Evolutionary conservation across 164 flowering plant species (phyloP), one percentile per base, ranked within the genome.

Genomic region (Tetracentron sinense): DNA sequence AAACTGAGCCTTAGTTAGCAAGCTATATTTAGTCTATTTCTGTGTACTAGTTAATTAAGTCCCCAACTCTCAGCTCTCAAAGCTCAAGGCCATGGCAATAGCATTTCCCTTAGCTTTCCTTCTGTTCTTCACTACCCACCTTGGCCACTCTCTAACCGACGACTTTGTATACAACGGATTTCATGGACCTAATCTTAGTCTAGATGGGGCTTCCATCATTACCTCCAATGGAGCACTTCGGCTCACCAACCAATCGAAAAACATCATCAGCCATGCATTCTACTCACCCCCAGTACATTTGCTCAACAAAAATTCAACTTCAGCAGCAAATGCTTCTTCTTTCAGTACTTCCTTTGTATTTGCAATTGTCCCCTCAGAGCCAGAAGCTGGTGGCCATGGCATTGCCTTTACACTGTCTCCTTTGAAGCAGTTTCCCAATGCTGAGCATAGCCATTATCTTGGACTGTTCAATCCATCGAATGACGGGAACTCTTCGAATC

Each of bases 371-470:
- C n/a, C n/a, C n/a, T n/a, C n/a, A n/a, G n/a, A 53, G 10, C 22
- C 66, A 1, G 56, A 62, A 19, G 11, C 8, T 12, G 85, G 81
- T 0, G 83, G 85, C 4, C 74, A 59, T 59, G 88, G 88, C 63
- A 55, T 83, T 11, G 79, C 81, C 28, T 83, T 83, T 67, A 44
- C 63, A 1, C 38, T 83, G 6, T 54, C 83, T 10, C 85, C 85
- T 0, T 44, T 70, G 3, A 35, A 58, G 3, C 8, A 54, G 0
- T 62, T 79, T 49, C 75, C 69, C 0, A 78, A 69, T 0, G 82
- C 76, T 3, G 55, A 31, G 11, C 27, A 68, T 0, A 74, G 57
- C 23, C 80, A 81, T n/a, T 79, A 16, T 50, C 71, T 83, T 0
- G 88, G 85, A 15, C 71, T 84, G 20, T 70, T 84, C 69, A 82